A percentile compares a stretch with the other conserved stretches of the same genome.
Evolutionary conservation across 1,284 basidiomycete species (phyloP).

Genomic region (Violaceomyces palustris): DNA sequence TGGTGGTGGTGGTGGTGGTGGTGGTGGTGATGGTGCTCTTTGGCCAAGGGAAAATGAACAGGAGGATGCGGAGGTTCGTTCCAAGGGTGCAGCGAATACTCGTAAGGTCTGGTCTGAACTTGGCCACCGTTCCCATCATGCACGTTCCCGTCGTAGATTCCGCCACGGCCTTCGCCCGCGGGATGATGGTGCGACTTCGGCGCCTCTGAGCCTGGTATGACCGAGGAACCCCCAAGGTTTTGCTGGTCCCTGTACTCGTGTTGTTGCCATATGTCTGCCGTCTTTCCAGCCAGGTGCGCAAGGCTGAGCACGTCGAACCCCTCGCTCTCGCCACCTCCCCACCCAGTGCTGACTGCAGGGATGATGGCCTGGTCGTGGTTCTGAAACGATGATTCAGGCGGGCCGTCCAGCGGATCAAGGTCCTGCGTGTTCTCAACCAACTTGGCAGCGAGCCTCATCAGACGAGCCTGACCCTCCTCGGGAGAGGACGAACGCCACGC

Average conservation of each 20-base stretch:
- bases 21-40: constrained; percentile 2
- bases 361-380: constrained; percentile 5
- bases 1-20: no score
- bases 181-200: neutral
- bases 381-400: neutral
- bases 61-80: constrained; percentile 6
- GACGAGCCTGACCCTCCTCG: neutral
- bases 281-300: no score
- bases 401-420: constrained; percentile 6
- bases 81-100: constrained; percentile 17
- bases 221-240: constrained; percentile 8
- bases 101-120: constrained; percentile 5
- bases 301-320: no score
- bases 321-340: no score
- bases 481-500: neutral
- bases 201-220: neutral
- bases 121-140: no score
- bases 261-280: no score
- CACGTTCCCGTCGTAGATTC: no score
- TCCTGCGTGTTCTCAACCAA: constrained; percentile 7
- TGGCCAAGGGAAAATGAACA: neutral
- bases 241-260: no score
- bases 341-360: constrained; percentile 11
- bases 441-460: constrained; percentile 3
- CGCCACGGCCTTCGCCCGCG: neutral